Evolutionary conservation across 192 early-diverging fungal genomes (phyloP), one percentile per base, ranked within the genome.

Genomic region (Pilaira anomala): DNA sequence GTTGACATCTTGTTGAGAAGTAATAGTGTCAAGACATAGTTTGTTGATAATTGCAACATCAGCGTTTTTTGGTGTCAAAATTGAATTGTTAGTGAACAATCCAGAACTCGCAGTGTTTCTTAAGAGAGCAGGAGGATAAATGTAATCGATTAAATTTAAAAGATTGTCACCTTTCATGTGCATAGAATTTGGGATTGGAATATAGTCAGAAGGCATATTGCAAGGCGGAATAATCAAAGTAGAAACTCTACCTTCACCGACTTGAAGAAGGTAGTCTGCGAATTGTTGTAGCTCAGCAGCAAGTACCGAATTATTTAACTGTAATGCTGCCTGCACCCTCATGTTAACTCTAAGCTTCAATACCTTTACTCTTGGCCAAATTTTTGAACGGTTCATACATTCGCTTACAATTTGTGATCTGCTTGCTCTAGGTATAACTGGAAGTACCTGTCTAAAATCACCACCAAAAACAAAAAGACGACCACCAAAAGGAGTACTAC

Each of bases 401-500:
- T 55, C 40, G 19, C 8, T 11, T 3, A 76, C 40, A 21, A 64
- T 71, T 4, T 68, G 33, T 24, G 41, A 33, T 29, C 53, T 46
- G 12, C 26, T 18, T 48, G 45, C 71, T 13, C 21, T n/a, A 22
- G 40, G 42, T 46, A 77, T 57, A 18, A 77, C 67, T 7, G 59
- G 66, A 14, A 55, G 50, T 21, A 46, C 65, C 22, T 76, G 69
- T 4, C 63, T 12, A 53, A 76, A 76, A 19, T 76, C 53, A 2
- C 69, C 62, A 26, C 69, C 66, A 65, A 76, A 68, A 28, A 72
- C 39, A 21, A 74, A 42, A 1, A 57, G 18, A 12, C 63, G 65
- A 1, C 72, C 57, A 14, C 72, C 72, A 65, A 68, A 74, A 28
- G 66, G 60, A 50, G 44, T 21, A 2, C 26, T 3, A 11, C 66